Base-by-base conservation (phyloP, 2,329 filamentous ascomycete genomes). In the Ceratocystis alfenasii region DNA sequence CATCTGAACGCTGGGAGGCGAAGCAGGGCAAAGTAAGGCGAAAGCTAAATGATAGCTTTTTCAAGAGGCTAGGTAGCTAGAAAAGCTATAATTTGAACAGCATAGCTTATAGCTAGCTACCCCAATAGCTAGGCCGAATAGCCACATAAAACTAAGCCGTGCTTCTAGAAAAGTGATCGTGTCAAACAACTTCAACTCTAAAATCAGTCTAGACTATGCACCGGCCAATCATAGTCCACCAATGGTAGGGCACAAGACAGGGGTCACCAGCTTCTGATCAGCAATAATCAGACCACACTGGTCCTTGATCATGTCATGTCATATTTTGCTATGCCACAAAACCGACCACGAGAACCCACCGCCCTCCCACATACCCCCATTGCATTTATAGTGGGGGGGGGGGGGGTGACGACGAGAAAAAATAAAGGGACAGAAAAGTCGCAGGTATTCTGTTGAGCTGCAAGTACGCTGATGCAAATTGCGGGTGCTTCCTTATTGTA, bases 271-370 rank as follows among this genome's bases (percentile, higher is more conserved):
- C 44, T 36, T 46, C n/a, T 61, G 53, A 44, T 62, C 67, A 61
- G 67, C 61, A 66, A 61, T 36, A 53, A 68, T 68, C 67, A 68
- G 67, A 61, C 67, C 67, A 68, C 64, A 63, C 44, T 66, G 44
- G 63, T 65, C 64, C 66, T 63, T 63, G 44, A 64, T 68, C 64
- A 59, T 62, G 59, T 63, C 64, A 68, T 68, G 48, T 36, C 50
- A 63, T 57, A 17, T 55, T 59, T 36, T 59, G 25, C 55, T 22
- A 36, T 59, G 30, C 25, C 55, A 59, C 55, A 59, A 36, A 59
- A 33, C 55, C 28, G 8, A 59, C 55, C 55, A 59, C 55, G 28
- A 59, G 28, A 65, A 41, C 63, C 55, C 59, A 63, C 45, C 45
- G 30, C 33, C 60, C 60, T 30, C 7, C 36, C 36, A 41, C 10